Evolutionary conservation across 2,329 filamentous ascomycete genomes (phyloP), one percentile per base, ranked within the genome.

Genomic region (Cladophialophora yegresii): DNA sequence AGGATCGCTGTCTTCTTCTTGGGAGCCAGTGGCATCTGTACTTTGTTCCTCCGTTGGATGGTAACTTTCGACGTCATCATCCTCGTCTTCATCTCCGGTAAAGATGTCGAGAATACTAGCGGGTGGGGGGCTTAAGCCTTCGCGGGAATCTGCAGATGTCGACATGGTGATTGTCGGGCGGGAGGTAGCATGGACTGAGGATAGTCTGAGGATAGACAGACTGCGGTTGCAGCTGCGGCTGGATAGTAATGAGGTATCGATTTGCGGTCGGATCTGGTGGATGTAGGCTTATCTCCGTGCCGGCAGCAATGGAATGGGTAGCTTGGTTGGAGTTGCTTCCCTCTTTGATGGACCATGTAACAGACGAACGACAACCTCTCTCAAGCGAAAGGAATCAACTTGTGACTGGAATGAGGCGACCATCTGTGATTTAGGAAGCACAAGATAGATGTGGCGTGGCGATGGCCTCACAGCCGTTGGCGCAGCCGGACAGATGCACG

Each of bases 61-160:
- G 22, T 62, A 61, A 62, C 61, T 64, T 12, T 67, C 67, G 58
- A 67, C 60, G 58, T 70, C 68, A 67, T 68, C 67, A 55, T 70
- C 67, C 30, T 67, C 69, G 30, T 68, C 67, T 12, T 70, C 69
- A 45, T 66, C 69, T 57, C 45, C 66, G 20, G 47, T 53, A 47
- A 71, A 66, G 58, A 69, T 63, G 47, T 68, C 66, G 28, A 66
- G 54, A 26, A 69, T 67, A 40, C 68, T 69, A 53, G 61, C 20
- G 13, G 68, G 66, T 5, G 62, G 65, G 10, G 69, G 67, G 43
- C 67, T 69, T 43, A 68, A 13, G 30, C 63, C 63, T 61, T 70
- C 69, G 51, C 68, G 54, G 50, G 57, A 32, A 56, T 67, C 56
- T 43, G 57, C 43, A 12, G 56, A 59, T 56, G 61, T 47, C 20